Percentiles rank a stretch among this genome's conserved stretches.
Evolutionary conservation across 2,329 filamentous ascomycete species (phyloP).

Genomic region (Aspergillus sp.): DNA sequence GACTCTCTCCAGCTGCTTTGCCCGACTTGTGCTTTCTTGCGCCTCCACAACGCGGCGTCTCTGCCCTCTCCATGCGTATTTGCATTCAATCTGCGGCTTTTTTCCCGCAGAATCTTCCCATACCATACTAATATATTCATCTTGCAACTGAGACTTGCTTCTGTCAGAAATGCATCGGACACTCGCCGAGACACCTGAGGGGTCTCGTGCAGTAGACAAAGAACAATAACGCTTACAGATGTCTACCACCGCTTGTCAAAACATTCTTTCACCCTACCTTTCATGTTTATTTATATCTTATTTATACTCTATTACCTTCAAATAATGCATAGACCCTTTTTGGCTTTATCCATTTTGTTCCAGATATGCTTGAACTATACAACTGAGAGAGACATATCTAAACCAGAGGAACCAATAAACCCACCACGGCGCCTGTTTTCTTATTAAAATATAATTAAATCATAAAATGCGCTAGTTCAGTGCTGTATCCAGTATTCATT

Average conservation of each 20-base stretch:
- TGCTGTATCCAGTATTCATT: background rate
- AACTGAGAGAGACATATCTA: background rate
- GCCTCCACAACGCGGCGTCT: background rate
- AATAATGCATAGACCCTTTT: background rate
- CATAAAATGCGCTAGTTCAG: background rate
- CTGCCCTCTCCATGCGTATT: slow-evolving; percentile 53
- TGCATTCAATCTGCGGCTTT: slow-evolving; percentile 65
- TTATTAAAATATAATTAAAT: background rate
- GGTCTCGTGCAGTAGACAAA: slow-evolving; percentile 2
- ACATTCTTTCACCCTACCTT: background rate
- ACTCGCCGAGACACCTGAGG: background rate
- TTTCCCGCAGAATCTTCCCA: slow-evolving; percentile 37
- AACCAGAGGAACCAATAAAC: background rate
- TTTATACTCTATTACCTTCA: background rate
- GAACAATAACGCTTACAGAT: background rate
- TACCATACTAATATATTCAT: background rate
- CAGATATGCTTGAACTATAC: background rate
- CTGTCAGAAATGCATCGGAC: background rate
- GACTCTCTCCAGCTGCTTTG: slow-evolving; percentile 32
- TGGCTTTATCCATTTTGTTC: background rate
- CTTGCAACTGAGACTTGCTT: background rate
- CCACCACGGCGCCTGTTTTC: background rate
- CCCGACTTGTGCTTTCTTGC: slow-evolving; percentile 26
- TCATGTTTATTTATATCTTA: background rate
- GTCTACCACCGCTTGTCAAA: background rate